Evolutionary conservation across 768 basidiomycete genomes (phyloP), one percentile per base, ranked within the genome.

Genomic region (Leccinum longicurvipes): DNA sequence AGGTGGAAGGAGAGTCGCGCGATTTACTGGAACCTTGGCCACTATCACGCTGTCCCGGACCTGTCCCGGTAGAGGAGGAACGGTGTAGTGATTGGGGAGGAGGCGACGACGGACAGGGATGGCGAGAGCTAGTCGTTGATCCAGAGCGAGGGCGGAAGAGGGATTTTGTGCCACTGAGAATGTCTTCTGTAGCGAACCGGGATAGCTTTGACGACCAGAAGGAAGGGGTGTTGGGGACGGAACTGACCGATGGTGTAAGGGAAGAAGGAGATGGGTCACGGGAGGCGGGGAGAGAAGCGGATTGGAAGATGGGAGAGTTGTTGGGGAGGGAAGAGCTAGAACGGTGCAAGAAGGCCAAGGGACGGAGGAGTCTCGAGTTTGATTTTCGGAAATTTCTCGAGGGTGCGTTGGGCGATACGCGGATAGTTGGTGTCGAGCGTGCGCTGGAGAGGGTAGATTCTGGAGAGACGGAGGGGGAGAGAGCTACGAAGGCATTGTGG

Each of bases 161-260:
- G 3, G 67, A 63, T 45, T 60, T 70, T 28, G 67, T 53, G 19
- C 70, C 65, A 17, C 70, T 61, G 21, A 72, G 56, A 15, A 72
- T 50, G 34, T 74, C 69, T 32, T 74, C 74, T 21, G 62, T 54
- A 10, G 65, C 63, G n/a, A 69, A 53, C 19, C 60, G 66, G 19
- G 52, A 41, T 21, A 62, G 58, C 21, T 48, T 63, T 39, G 46
- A 5, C 7, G 59, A 39, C 2, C 42, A 57, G 19, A 51, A 29
- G 12, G 52, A 51, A 2, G 66, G 68, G 5, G 60, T 56, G 28
- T 4, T 55, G 19, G 66, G 61, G 15, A 53, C 32, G 7, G 68
- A 62, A 4, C 17, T 58, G 15, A 59, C 47, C 32, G 59, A 52
- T 25, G 48, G 57, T 14, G 31, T 7, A 19, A 63, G 59, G 17